These are phyloP conservation scores for Rhodotorula sp. DNA, from an alignment of 1,284 basidiomycete species.

Conservation along the genomic window DNA sequence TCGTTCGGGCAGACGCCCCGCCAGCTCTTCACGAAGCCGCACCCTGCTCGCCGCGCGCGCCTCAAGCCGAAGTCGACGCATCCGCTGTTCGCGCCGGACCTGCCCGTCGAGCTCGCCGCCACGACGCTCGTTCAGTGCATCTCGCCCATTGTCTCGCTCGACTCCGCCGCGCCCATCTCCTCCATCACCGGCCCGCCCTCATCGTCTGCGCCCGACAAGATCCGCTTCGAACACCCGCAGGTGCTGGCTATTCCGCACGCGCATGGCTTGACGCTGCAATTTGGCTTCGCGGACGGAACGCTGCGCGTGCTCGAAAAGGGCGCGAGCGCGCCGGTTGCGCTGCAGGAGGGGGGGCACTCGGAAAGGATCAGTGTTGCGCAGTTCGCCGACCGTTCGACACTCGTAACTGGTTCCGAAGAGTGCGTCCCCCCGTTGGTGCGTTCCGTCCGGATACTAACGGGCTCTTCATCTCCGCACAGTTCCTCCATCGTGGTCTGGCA, in stretches of 20 bases:
- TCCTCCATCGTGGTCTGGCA: conserved; percentile 70
- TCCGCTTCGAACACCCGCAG: conserved; percentile 67
- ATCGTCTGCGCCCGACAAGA: conserved; percentile 60
- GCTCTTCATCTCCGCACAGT: not conserved
- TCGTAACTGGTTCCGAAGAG: conserved; percentile 24
- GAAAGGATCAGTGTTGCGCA: conserved; percentile 3
- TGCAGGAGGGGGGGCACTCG: conserved; percentile 10
- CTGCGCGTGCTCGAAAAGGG: conserved; percentile 17
- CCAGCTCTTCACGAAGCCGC: conserved; percentile 80
- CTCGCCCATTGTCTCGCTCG: conserved; percentile 23
- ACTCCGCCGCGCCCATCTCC: conserved; percentile 28
- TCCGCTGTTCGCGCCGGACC: conserved; percentile 28
- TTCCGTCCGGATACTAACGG: not conserved
- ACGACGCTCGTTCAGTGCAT: conserved; percentile 33
- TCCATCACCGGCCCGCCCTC: conserved; percentile 53
- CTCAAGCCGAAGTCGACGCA: conserved; percentile 27
- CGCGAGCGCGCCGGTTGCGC: not conserved
- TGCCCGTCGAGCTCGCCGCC: conserved; percentile 18
- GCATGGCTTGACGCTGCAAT: conserved; percentile 64
- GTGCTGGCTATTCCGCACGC: conserved; percentile 62
- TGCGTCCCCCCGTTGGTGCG: not conserved
- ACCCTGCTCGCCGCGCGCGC: conserved; percentile 68
- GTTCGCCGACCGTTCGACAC: conserved; percentile 14
- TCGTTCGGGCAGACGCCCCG: conserved; percentile 91
- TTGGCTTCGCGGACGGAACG: conserved; percentile 57